Conservation (phyloP, 495 filamentous ascomycete genomes). For the Aspergillus leporis region DNA sequence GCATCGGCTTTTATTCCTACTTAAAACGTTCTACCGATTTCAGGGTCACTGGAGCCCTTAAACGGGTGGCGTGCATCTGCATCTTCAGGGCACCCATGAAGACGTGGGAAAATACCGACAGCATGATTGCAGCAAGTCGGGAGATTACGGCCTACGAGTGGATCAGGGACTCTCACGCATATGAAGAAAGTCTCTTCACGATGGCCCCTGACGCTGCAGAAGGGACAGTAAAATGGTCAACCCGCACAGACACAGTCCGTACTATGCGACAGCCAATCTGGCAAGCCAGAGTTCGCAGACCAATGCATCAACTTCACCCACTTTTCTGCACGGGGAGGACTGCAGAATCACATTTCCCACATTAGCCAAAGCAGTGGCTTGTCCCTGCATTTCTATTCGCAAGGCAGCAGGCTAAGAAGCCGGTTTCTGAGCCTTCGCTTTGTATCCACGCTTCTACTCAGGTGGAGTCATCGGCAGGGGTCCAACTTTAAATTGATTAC, state of each 20-base stretch:
- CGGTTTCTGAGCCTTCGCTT: neutral
- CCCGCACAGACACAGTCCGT: neutral
- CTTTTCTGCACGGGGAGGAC: neutral
- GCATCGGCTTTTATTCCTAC: neutral
- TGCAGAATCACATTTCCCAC: constrained; percentile 3
- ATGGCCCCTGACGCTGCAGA: neutral
- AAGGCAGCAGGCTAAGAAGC: constrained; percentile 4
- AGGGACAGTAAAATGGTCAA: neutral
- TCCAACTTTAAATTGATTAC: constrained; percentile 8
- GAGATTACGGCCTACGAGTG: neutral
- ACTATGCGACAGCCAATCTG: neutral
- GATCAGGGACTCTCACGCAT: neutral
- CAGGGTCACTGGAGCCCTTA: neutral
- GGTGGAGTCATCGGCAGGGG: constrained; percentile 9
- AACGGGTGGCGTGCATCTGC: constrained; percentile 1
- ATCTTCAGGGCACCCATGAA: neutral
- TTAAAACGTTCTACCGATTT: neutral
- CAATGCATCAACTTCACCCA: neutral
- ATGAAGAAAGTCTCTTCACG: neutral
- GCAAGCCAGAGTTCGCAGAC: neutral
- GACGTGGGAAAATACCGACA: neutral
- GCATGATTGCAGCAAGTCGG: neutral
- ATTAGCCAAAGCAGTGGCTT: constrained; percentile 1
- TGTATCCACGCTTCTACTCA: neutral
- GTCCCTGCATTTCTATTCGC: constrained; percentile 4